Evolutionary conservation across 163 green algal species (phyloP), one percentile per base, ranked within the genome.

Genomic region (Scenedesmus sp.): DNA sequence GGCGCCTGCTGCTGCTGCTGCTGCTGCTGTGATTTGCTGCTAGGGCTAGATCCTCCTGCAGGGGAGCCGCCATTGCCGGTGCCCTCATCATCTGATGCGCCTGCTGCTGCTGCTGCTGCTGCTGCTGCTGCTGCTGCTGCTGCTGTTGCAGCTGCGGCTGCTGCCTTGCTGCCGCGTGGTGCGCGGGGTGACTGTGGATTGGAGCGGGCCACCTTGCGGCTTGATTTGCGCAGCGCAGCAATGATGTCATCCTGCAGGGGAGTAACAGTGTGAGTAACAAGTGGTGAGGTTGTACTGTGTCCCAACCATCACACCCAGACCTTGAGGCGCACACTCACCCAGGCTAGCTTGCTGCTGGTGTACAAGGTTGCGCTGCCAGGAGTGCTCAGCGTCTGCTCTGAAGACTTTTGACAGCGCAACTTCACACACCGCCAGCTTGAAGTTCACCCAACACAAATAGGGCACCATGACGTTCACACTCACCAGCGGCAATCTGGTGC

Each of bases 391-490:
- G 34, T 46, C 34, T 46, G 34, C 34, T 46, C 6, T 55, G 23
- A 20, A n/a, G 16, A 77, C 9, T n/a, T 15, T 77, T 23, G 7
- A 13, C 56, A 87, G 62, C 56, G 79, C 54, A 10, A 9, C 88
- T 10, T 82, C 77, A 26, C 88, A 92, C 76, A 92, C 79, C 6
- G 18, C 20, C 54, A 96, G 95, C 64, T 94, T 91, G 67, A 95
- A 97, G 92, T 98, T 98, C 55, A 95, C 96, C 34, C 34, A 46
- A 46, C 34, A 46, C 34, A 46, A 46, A 46, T 46, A 46, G 34
- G 34, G 34, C 34, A 46, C 34, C 34, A 46, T 46, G 34, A 46
- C 34, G 34, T 46, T 46, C 34, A 46, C 34, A 46, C 34, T 46
- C 34, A 46, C 34, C 34, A 46, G 34, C 34, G 34, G 34, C 34